Evolutionary conservation across 2,329 filamentous ascomycete genomes (phyloP), one percentile per base, ranked within the genome.

Genomic region (Epichloe sylvatica): DNA sequence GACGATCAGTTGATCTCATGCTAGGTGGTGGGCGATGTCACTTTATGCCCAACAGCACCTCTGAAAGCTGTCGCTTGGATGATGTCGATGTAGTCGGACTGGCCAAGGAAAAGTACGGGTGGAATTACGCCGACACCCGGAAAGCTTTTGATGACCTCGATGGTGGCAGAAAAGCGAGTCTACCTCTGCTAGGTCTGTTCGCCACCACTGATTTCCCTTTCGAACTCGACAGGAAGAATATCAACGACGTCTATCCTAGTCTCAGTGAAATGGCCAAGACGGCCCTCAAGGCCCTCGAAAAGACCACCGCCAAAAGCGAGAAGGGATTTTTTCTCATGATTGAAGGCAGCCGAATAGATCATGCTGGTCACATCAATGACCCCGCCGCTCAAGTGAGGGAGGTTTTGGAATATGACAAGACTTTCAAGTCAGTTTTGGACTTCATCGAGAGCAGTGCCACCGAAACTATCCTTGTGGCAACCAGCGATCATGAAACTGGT

Each of bases 261-360:
- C 72, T 98, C 39, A 85, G 86, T 62, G 90, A 96, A 67, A 97
- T 96, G 89, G 80, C 91, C 8, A 75, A 77, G 57, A 87, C 86
- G 15, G 91, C 92, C 1, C 72, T 98, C 53, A 79, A 76, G 13
- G 81, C 86, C 1, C 77, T 98, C 23, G 84, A 84, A 54, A 80
- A 81, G 52, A 92, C 90, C 0, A 96, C 92, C 0, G 74, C 78
- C 60, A 74, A 90, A 61, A 88, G 79, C 54, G 88, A 97, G 40
- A 81, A 94, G 66, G 92, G 92, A 4, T 98, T 97, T 73, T 98
- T 98, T 69, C 73, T 98, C 58, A 95, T 98, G 91, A 94, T 98
- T 53, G 92, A 98, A 67, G 92, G 90, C 4, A 94, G 87, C 59
- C 78, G 92, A 40, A 97, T 98, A 59, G 92, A 98, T 61, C 92